phyloP scores from a whole-genome alignment of 805 yeast genomes.

The Yarrowia bubula region DNA sequence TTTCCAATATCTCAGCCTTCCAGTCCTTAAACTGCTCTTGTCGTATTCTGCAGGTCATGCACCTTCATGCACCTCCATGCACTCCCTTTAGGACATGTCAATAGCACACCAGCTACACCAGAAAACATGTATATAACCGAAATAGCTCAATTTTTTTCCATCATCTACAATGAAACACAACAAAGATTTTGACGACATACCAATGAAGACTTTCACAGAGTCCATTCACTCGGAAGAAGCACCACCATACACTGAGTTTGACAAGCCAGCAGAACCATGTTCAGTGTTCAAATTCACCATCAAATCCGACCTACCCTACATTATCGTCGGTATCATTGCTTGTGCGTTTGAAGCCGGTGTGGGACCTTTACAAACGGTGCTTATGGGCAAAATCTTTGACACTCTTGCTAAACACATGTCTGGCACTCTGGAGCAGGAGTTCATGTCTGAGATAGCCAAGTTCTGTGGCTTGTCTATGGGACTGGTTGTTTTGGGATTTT shows the following conservation, averaged over 20 bases:
- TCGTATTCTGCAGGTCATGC: too few species aligned
- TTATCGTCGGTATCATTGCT: neutral
- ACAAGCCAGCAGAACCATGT: neutral
- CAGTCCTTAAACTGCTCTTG: too few species aligned
- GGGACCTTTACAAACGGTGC: conserved; percentile 44
- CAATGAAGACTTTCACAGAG: neutral
- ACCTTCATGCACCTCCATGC: neutral
- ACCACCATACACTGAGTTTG: neutral
- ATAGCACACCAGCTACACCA: neutral
- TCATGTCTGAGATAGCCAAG: conserved; percentile 40
- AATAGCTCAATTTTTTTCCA: too few species aligned
- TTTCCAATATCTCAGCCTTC: too few species aligned
- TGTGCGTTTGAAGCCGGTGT: neutral
- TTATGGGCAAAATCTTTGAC: conserved; percentile 65
- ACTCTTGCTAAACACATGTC: conserved; percentile 38
- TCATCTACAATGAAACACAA: neutral
- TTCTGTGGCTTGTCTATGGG: conserved; percentile 43
- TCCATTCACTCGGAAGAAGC: neutral
- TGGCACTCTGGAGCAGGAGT: conserved; percentile 39
- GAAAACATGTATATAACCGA: neutral
- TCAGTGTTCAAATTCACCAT: conserved; percentile 15
- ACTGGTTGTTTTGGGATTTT: conserved; percentile 50
- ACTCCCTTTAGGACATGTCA: neutral
- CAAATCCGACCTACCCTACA: neutral
- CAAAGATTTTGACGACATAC: neutral